Evolutionary conservation across 2,329 filamentous ascomycete genomes (phyloP), one percentile per base, ranked within the genome.

Genomic region (Xylaria sp.): DNA sequence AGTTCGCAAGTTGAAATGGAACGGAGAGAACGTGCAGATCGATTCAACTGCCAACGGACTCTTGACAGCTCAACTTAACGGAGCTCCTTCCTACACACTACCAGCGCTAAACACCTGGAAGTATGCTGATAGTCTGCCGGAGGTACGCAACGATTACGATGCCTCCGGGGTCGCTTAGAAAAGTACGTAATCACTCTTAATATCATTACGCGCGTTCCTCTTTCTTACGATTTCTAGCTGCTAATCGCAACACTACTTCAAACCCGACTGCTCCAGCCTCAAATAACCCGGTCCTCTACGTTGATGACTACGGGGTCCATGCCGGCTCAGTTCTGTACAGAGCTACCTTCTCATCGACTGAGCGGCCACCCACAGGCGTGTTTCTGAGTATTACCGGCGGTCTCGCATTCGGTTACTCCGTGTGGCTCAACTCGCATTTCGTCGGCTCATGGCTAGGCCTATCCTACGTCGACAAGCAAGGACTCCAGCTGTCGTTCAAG

Each of bases 261-360:
- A 87, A 86, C 69, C 77, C 81, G 0, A 78, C 83, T 0, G 77
- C 79, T 15, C 86, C 86, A 0, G 80, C 84, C 2, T 72, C 76
- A 10, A 86, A 84, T 7, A 82, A 87, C 36, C 86, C 87, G 0
- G 84, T 88, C 0, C 80, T 89, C 0, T 89, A 86, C 69, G 84
- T 86, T 0, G 85, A 85, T 39, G 86, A 89, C 69, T 89, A 89
- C 72, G 83, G 82, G 1, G 83, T 86, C 67, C 84, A 88, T 63
- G 79, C 81, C 1, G 86, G 86, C 2, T 84, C 82, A 55, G 85
- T 86, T 66, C 76, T 88, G 52, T 89, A 86, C 67, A 83, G 85
- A 6, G 86, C 84, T 0, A 83, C 82, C 2, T 88, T 88, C 73
- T 72, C 79, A 68, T 80, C 69, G 0, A 79, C 76, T 0, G 75